A percentile compares a stretch with the other conserved stretches of the same genome.
These are phyloP conservation scores for Rhodotorula kratochvilovae DNA, from an alignment of 768 basidiomycete genomes.

Conservation along the genomic window DNA sequence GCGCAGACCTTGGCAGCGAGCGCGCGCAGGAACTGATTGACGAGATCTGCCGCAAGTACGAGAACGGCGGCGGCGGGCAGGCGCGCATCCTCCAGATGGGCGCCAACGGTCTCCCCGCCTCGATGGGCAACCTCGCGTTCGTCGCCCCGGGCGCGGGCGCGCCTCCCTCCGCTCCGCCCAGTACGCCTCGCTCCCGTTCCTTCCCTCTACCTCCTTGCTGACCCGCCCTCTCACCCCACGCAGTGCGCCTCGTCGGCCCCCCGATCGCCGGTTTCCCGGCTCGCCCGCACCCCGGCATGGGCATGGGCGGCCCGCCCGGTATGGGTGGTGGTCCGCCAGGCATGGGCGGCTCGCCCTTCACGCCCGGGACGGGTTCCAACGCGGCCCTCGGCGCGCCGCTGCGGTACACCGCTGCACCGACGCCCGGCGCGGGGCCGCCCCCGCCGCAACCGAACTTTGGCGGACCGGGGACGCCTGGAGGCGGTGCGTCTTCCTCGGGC, in stretches of 20 bases:
- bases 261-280: neutral
- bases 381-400: neutral
- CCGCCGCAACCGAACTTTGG: neutral
- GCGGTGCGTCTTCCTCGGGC: neutral
- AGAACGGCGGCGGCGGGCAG: slow-evolving; percentile 55
- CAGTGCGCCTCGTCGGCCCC: slow-evolving; percentile 29
- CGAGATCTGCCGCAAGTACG: slow-evolving; percentile 91
- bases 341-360: neutral
- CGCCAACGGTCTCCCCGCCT: slow-evolving; percentile 12
- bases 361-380: neutral
- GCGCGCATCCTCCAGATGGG: slow-evolving; percentile 26
- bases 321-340: too few species aligned
- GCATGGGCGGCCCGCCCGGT: neutral
- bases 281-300: neutral
- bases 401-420: slow-evolving; percentile 1
- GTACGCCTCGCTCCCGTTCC: neutral
- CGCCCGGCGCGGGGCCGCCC: neutral
- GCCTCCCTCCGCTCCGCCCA: neutral
- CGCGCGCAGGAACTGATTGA: slow-evolving; percentile 98
- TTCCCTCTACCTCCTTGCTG: neutral
- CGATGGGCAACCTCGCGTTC: slow-evolving; percentile 16
- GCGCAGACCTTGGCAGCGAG: slow-evolving; percentile 64
- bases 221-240: too few species aligned
- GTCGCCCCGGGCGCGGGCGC: slow-evolving; percentile 7
- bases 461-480: neutral